Base-by-base conservation (phyloP, 106 monocot species). In the Platanthera zijinensis region DNA sequence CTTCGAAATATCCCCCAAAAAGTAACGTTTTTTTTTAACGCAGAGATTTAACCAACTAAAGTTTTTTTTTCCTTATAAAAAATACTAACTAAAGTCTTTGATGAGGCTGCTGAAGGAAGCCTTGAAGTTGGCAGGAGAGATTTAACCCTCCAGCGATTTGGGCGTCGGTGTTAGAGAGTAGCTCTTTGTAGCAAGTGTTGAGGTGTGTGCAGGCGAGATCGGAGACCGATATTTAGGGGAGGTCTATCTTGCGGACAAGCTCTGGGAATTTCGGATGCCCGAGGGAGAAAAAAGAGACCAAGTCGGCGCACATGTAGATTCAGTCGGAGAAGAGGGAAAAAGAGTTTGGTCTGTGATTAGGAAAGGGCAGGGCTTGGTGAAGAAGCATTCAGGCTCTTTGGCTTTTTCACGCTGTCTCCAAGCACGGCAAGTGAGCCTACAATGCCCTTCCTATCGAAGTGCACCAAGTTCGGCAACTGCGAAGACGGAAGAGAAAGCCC, bases 391-490 rank as follows among this genome's bases (percentile, higher is more conserved):
- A 87, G 91, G 62, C 80, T 89, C 82, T 87, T 92, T 50, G 84
- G 84, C 80, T 82, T 83, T 82, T 91, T 91, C 12, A 89, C 90
- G 67, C 90, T 94, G 75, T 91, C 90, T 71, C 91, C 93, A 22
- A 91, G 73, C 89, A 91, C 76, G 5, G 5, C 84, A 15, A 96
- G 73, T 5, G 92, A 77, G 53, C 85, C 90, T 30, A 95, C 50
- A 72, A 92, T 92, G 30, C 92, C 95, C 74, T 85, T 92, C 28
- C 95, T 90, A n/a, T 92, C 92, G 46, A 93, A 90, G 10, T 89
- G 78, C 9, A 89, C 82, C 61, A 93, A 71, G 62, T 87, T 79
- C 52, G 63, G 78, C 32, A 66, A 81, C 50, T 68, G 72, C 47
- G 39, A 57, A 28, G 53, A 53, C 1, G 48, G 72, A 63, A 13